These are phyloP conservation scores for Fusarium torulosum DNA, from an alignment of 2,329 filamentous ascomycete species.

Conservation along the genomic window DNA sequence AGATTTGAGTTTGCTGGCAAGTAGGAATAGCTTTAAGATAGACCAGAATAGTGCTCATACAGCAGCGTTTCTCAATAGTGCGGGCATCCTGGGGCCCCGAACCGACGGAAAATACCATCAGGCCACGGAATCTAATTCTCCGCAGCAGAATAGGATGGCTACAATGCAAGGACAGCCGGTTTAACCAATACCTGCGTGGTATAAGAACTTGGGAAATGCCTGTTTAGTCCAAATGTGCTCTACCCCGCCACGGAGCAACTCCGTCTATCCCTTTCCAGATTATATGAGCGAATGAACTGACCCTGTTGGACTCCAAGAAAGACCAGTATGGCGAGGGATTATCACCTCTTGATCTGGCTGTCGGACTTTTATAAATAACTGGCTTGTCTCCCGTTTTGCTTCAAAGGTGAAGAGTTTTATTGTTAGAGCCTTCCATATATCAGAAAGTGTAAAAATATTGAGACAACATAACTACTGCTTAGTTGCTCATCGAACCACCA, in stretches of 20 bases:
- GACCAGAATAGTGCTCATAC: too few relatives aligned
- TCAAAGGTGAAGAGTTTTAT: too few relatives aligned
- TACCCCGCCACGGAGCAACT: conserved; percentile 22
- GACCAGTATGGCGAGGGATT: too few relatives aligned
- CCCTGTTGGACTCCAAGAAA: not conserved
- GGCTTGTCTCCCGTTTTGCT: too few relatives aligned
- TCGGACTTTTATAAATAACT: not conserved
- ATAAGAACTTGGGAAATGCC: not conserved
- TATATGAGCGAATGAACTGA: not conserved
- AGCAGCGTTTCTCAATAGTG: too few relatives aligned
- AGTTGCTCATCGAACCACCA: not conserved
- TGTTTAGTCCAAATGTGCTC: not conserved
- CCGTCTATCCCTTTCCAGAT: conserved; percentile 11
- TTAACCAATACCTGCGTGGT: not conserved
- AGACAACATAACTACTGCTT: too few relatives aligned
- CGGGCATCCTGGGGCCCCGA: not conserved
- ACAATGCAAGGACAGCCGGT: not conserved
- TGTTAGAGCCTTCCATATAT: too few relatives aligned
- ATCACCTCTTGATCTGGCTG: too few relatives aligned
- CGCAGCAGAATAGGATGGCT: not conserved
- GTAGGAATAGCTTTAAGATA: too few relatives aligned
- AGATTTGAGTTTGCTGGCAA: too few relatives aligned
- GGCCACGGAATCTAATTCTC: conserved; percentile 21
- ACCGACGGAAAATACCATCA: not conserved
- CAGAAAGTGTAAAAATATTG: not conserved